These are phyloP conservation scores for Aspergillus haitiensis DNA, from an alignment of 495 filamentous ascomycete species.

Conservation along the genomic window DNA sequence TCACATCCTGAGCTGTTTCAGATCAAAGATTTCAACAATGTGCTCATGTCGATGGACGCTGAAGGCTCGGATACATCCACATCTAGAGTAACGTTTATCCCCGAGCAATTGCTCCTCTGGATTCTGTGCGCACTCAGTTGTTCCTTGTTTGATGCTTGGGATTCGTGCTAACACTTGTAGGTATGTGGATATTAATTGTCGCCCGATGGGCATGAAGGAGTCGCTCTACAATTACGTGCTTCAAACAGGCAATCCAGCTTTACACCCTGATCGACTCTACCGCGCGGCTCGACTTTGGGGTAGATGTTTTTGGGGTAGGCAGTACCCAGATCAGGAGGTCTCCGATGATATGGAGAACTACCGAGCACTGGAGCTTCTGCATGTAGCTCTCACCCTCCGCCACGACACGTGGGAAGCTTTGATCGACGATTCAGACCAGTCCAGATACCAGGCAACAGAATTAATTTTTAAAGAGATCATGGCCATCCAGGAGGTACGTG, in stretches of 20 bases:
- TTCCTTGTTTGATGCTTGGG: background rate
- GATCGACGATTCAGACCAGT: constrained; percentile 32
- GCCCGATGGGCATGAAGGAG: constrained; percentile 37
- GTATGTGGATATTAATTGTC: constrained; percentile 42
- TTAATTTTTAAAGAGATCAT: constrained; percentile 37
- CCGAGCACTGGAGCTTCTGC: constrained; percentile 41
- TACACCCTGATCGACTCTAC: constrained; percentile 43
- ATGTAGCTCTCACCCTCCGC: constrained; percentile 36
- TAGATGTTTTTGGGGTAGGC: constrained; percentile 45
- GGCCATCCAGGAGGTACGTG: constrained; percentile 35
- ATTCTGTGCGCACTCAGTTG: constrained; percentile 31
- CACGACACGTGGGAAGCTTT: constrained; percentile 43
- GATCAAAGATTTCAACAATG: constrained; percentile 37
- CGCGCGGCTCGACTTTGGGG: constrained; percentile 45
- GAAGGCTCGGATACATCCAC: constrained; percentile 19
- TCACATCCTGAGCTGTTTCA: constrained; percentile 43
- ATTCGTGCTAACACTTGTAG: constrained; percentile 23
- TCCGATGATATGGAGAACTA: constrained; percentile 53
- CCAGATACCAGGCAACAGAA: constrained; percentile 30
- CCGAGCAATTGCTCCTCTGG: constrained; percentile 44
- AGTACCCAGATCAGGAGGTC: constrained; percentile 49
- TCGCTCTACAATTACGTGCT: constrained; percentile 42
- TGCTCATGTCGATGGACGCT: constrained; percentile 30
- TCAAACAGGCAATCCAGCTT: constrained; percentile 37
- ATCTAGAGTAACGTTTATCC: constrained; percentile 39